These are phyloP conservation scores for Tuctoria greenei DNA, from an alignment of 176 grass and related monocot genomes.

Conservation along the genomic window DNA sequence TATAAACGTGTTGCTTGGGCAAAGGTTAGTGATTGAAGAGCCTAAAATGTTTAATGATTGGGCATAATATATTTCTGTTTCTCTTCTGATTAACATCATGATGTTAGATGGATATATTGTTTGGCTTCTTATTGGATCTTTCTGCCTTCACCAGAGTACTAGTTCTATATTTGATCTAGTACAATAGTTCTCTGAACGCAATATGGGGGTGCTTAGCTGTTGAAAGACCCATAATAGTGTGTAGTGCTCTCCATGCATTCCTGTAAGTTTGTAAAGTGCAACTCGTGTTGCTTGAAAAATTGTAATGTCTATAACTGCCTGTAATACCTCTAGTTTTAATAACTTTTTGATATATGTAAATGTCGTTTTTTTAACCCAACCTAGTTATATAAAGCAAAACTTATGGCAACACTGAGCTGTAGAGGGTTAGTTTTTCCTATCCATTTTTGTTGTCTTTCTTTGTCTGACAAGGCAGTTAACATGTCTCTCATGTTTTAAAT, in stretches of 20 bases:
- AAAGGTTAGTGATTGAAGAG: slow-evolving; percentile 56
- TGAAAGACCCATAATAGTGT: neutral
- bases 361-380: neutral
- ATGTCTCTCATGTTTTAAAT: neutral
- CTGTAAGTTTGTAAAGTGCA: neutral
- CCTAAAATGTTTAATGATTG: slow-evolving; percentile 3
- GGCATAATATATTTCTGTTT: slow-evolving; percentile 2
- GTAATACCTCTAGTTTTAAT: neutral
- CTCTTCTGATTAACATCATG: neutral
- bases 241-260: neutral
- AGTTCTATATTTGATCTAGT: neutral
- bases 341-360: neutral
- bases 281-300: neutral
- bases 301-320: neutral
- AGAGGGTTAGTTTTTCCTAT: neutral
- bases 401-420: neutral
- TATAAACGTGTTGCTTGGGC: slow-evolving; percentile 98
- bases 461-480: slow-evolving; percentile 14
- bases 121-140: neutral
- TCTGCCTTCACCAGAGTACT: neutral
- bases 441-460: neutral
- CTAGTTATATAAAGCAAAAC: neutral
- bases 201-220: slow-evolving; percentile 2
- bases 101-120: neutral
- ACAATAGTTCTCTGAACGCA: slow-evolving; percentile 19